Base-by-base conservation (phyloP, 164 flowering plant genomes). In the Hamamelis virginiana region DNA sequence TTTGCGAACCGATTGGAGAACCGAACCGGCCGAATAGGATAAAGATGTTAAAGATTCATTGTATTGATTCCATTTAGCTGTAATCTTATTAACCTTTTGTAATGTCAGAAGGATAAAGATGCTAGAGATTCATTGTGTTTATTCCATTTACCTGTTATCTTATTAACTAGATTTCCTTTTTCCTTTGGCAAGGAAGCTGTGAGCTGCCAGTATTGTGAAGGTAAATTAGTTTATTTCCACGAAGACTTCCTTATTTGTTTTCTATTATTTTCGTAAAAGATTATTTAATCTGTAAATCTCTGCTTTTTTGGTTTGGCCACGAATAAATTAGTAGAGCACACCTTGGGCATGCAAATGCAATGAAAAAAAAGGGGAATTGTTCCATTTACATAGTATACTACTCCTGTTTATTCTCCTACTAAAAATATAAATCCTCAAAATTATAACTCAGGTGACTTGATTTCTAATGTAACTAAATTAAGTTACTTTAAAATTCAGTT, bases 171-270 rank as follows among this genome's bases (percentile, higher is more conserved):
- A 19, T 59, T 67, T 59, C 47, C 59, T 56, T 47, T 62, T 69
- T 72, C 62, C 15, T 26, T 76, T 77, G 68, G 71, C 97, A 95
- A 98, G 84, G 97, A 92, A 64, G 98, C 98, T 71, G 95, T 89
- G 68, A 83, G 86, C 72, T 96, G 99, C 81, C 84, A 81, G 66
- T 69, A 69, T 65, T 96, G 99, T 68, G 74, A 88, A 81, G 96
- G 99, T 93, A 74, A n/a, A 76, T 70, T 65, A 6, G 3, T 43
- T 62, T 22, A 59, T 60, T 64, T 58, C 46, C 26, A 52, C 21
- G 55, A 27, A 38, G 41, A 33, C 4, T 52, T 55, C 45, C 48
- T 52, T 64, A n/a, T 38, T 64, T 22, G 21, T 23, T 44, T 33
- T 28, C 4, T 60, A 33, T 16, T 6, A 60, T 18, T 38, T 33